These are phyloP conservation scores for Auriscalpium microsporum DNA, from an alignment of 768 basidiomycete species.

Conservation along the genomic window DNA sequence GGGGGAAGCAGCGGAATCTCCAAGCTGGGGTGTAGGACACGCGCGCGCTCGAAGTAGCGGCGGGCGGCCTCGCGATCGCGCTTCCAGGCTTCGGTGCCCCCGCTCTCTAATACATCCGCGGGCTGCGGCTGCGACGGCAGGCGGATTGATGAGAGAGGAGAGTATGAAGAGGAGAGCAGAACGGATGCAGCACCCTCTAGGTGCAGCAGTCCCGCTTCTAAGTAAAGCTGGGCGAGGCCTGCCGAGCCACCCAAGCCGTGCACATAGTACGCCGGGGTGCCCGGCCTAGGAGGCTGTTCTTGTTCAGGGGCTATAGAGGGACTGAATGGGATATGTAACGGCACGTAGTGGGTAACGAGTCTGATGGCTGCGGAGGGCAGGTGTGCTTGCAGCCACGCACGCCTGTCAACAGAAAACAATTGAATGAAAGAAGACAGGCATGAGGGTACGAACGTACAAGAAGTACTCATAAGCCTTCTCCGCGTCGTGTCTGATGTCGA, in stretches of 20 bases:
- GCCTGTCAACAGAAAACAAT: conserved; percentile 32
- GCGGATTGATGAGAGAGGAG: conserved; percentile 71
- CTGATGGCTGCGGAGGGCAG: conserved; percentile 71
- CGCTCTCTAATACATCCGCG: conserved; percentile 21
- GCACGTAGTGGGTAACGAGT: conserved; percentile 65
- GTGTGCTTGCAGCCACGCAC: conserved; percentile 75
- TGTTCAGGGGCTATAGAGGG: conserved; percentile 8
- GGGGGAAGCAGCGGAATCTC: conserved; percentile 63
- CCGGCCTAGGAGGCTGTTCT: conserved; percentile 35
- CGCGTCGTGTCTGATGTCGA: conserved; percentile 66
- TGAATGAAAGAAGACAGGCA: not conserved
- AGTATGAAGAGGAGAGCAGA: conserved; percentile 66
- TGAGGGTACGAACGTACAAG: conserved; percentile 39
- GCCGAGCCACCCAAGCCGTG: conserved; percentile 57
- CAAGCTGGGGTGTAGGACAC: conserved; percentile 46
- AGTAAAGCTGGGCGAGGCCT: conserved; percentile 66
- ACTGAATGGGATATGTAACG: conserved; percentile 34
- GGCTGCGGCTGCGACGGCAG: conserved; percentile 32
- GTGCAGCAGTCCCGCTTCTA: conserved; percentile 71
- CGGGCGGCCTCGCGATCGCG: conserved; percentile 64
- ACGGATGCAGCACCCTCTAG: conserved; percentile 71
- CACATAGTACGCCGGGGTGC: conserved; percentile 52
- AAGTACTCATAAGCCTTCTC: conserved; percentile 79
- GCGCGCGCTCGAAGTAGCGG: conserved; percentile 66
- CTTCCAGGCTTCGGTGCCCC: conserved; percentile 65